Percentiles rank a stretch among this genome's conserved stretches.
These are phyloP conservation scores for Candida montana DNA, from an alignment of 805 yeast genomes.

Conservation along the genomic window DNA sequence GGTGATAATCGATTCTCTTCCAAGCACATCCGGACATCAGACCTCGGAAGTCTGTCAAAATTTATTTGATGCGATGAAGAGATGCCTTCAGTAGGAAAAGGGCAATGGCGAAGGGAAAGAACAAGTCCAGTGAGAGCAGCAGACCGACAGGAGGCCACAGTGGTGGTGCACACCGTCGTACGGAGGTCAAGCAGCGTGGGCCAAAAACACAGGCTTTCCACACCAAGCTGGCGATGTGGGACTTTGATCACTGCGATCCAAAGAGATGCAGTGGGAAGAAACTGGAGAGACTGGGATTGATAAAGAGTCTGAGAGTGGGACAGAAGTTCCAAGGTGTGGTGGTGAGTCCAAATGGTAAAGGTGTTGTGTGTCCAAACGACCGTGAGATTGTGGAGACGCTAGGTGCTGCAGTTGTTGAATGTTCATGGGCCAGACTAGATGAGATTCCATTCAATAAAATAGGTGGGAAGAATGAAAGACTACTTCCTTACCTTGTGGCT, in stretches of 20 bases:
- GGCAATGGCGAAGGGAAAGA: constrained; percentile 41
- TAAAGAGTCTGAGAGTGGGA: constrained; percentile 77
- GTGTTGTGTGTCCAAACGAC: constrained; percentile 88
- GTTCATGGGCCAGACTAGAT: constrained; percentile 97
- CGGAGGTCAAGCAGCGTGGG: constrained; percentile 29
- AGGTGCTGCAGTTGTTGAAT: constrained; percentile 98
- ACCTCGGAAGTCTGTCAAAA: too few relatives aligned
- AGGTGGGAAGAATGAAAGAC: constrained; percentile 84
- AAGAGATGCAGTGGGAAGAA: constrained; percentile 96
- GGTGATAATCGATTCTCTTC: too few relatives aligned
- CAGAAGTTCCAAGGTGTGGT: constrained; percentile 89
- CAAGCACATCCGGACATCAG: too few relatives aligned
- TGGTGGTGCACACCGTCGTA: constrained; percentile 44
- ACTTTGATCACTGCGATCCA: constrained; percentile 97
- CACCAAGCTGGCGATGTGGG: constrained; percentile 96
- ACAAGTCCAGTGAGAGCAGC: constrained; percentile 41
- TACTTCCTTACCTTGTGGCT: constrained; percentile 88
- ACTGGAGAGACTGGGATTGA: constrained; percentile 80
- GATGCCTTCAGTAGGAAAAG: too few relatives aligned
- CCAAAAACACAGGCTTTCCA: constrained; percentile 44
- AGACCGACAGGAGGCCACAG: constrained; percentile 48
- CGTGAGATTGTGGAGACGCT: constrained; percentile 61
- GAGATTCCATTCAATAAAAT: constrained; percentile 93
- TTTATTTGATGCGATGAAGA: not conserved
- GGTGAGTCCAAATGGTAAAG: constrained; percentile 81